Percentiles rank a stretch among this genome's conserved stretches.
phyloP scores from a whole-genome alignment of 2,329 filamentous ascomycete species.

The Microsporum ferrugineum region DNA sequence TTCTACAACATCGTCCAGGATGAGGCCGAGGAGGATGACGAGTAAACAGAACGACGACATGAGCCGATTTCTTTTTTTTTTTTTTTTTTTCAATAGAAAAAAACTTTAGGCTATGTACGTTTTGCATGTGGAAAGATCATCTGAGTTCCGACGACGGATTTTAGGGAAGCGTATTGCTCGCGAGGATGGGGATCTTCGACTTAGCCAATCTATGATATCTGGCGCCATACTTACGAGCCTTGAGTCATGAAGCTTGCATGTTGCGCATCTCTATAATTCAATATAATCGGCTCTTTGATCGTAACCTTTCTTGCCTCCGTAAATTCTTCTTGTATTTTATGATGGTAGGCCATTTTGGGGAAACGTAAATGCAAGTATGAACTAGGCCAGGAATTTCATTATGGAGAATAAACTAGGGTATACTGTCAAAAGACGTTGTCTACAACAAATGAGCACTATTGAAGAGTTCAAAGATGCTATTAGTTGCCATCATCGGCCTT shows the following conservation, averaged over 20 bases:
- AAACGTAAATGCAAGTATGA: not conserved
- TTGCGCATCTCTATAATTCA: not conserved
- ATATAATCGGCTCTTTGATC: not conserved
- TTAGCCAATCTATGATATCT: not conserved
- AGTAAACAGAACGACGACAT: conserved; percentile 50
- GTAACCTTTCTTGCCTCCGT: not conserved
- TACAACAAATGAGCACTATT: not conserved
- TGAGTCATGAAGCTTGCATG: not conserved
- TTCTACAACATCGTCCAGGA: conserved; percentile 99
- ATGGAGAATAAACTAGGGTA: not conserved
- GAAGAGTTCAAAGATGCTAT: not conserved
- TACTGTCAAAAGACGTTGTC: not conserved
- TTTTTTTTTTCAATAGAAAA: too few relatives aligned
- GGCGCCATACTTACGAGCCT: not conserved
- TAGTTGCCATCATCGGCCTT: not conserved
- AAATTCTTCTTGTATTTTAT: not conserved
- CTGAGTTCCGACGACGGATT: not conserved
- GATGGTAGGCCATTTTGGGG: not conserved
- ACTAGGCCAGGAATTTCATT: not conserved
- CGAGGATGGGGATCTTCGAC: not conserved
- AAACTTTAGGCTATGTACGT: not conserved
- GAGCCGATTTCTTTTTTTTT: not conserved
- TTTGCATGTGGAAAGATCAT: not conserved
- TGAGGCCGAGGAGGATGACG: conserved; percentile 94
- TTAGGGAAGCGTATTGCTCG: not conserved